Evolutionary conservation across 441 rosid genomes (phyloP).

Genomic region (Gossypium schwendimanii): DNA sequence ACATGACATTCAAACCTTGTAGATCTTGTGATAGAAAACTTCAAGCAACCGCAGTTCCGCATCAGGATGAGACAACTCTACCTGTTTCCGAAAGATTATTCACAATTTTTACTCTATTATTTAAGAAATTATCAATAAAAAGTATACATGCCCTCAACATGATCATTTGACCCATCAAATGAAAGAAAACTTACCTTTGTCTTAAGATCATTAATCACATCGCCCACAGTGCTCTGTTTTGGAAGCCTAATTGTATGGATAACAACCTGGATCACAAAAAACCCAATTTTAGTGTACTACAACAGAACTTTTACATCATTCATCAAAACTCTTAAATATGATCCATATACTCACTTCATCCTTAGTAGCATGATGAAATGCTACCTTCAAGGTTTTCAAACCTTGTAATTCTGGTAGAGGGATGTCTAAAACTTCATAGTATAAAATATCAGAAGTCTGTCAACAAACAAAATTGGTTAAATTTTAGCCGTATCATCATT

Average conservation of each 20-base stretch:
- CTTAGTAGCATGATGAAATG: conserved; percentile 45
- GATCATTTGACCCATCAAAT: background rate
- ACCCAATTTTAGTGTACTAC: background rate
- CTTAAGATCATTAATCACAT: conserved; percentile 36
- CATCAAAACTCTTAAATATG: background rate
- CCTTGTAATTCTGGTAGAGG: conserved; percentile 53
- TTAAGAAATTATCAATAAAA: background rate
- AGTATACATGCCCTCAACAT: background rate
- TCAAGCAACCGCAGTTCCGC: conserved; percentile 47
- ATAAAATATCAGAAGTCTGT: conserved; percentile 48
- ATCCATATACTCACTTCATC: conserved; percentile 38
- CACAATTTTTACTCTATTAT: background rate
- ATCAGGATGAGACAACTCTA: conserved; percentile 39
- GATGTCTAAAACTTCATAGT: conserved; percentile 48
- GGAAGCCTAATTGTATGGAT: conserved; percentile 49
- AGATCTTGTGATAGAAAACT: conserved; percentile 49
- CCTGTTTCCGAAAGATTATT: conserved; percentile 25
- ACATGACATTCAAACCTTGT: conserved; percentile 27
- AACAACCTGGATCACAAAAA: conserved; percentile 29
- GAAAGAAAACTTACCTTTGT: conserved; percentile 23
- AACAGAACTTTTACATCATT: background rate
- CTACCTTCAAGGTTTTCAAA: conserved; percentile 45
- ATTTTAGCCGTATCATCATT: background rate
- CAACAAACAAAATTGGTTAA: conserved; percentile 11
- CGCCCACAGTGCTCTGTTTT: conserved; percentile 51